phyloP scores from a whole-genome alignment of 1,284 basidiomycete species.

The Filobasidium uniguttulatum region DNA sequence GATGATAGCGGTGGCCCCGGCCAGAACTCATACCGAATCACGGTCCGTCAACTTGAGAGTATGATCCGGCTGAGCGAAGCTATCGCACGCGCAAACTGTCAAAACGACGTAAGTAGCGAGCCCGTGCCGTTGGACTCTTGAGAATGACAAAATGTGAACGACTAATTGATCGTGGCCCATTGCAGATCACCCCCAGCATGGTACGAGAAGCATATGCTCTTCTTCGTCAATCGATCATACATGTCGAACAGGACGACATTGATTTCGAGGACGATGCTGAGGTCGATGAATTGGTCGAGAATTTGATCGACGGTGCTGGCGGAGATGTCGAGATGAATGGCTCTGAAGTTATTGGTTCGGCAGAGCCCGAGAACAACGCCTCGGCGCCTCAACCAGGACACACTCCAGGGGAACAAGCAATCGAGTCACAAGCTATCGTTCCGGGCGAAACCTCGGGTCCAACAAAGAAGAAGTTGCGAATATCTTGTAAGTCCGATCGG shows the following conservation, averaged over 20 bases:
- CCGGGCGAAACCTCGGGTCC: constrained; percentile 6
- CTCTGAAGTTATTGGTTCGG: constrained; percentile 52
- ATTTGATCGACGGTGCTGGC: constrained; percentile 34
- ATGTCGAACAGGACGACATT: constrained; percentile 97
- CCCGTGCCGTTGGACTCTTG: not conserved
- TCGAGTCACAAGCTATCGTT: too few species aligned
- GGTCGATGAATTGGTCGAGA: constrained; percentile 45
- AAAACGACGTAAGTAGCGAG: constrained; percentile 51
- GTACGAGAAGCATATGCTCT: constrained; percentile 92
- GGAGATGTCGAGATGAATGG: constrained; percentile 34
- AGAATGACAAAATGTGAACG: not conserved
- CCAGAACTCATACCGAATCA: constrained; percentile 87
- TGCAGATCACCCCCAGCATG: constrained; percentile 84
- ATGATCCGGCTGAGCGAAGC: constrained; percentile 96
- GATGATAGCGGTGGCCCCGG: constrained; percentile 81
- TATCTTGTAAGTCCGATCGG: constrained; percentile 44
- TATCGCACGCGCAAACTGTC: constrained; percentile 92
- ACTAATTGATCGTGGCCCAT: not conserved
- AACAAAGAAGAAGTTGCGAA: constrained; percentile 65
- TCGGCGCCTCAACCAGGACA: constrained; percentile 37
- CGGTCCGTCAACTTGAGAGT: constrained; percentile 87
- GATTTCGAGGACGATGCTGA: constrained; percentile 90
- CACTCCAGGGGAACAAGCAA: too few species aligned
- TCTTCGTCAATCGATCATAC: constrained; percentile 92
- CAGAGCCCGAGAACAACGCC: constrained; percentile 41